Evolutionary conservation across 2,329 filamentous ascomycete species (phyloP).

Genomic region (Hortaea sp.): DNA sequence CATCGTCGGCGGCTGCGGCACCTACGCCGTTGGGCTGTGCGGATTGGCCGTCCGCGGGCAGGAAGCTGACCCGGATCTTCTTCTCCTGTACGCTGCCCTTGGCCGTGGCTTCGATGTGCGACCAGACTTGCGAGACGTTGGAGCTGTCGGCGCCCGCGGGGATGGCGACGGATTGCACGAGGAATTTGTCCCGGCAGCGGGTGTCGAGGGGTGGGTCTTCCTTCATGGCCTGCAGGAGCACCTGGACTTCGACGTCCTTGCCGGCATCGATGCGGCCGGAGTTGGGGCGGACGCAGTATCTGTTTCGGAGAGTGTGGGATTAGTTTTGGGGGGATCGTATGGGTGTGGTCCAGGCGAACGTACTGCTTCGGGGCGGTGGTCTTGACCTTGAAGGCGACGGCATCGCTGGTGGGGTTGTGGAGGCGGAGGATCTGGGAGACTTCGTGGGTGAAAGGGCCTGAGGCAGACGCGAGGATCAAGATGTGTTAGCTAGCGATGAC

Average conservation of each 20-base stretch:
- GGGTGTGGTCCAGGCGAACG: conserved; percentile 24
- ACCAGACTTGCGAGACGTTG: conserved; percentile 74
- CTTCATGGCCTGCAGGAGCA: conserved; percentile 97
- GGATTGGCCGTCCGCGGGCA: conserved; percentile 49
- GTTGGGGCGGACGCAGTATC: conserved; percentile 96
- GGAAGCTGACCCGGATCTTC: conserved; percentile 89
- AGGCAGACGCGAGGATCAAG: neutral
- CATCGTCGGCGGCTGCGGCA: conserved; percentile 14
- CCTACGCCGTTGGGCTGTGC: neutral
- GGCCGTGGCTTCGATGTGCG: conserved; percentile 58
- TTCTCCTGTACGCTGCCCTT: conserved; percentile 78
- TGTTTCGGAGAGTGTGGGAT: conserved; percentile 29
- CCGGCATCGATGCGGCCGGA: conserved; percentile 90
- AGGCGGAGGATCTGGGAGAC: conserved; percentile 52
- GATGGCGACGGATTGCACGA: conserved; percentile 84
- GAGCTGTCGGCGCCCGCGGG: conserved; percentile 73
- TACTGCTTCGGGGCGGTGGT: conserved; percentile 99
- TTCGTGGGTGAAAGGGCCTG: conserved; percentile 55
- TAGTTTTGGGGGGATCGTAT: neutral
- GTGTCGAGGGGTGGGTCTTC: conserved; percentile 76
- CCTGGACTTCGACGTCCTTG: conserved; percentile 87
- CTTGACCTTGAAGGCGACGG: conserved; percentile 75
- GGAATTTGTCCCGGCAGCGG: conserved; percentile 94
- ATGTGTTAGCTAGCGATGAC: neutral
- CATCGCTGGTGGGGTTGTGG: conserved; percentile 46